phyloP scores from a whole-genome alignment of 2,329 filamentous ascomycete species.

The Neopestalotiopsis clavispora region DNA sequence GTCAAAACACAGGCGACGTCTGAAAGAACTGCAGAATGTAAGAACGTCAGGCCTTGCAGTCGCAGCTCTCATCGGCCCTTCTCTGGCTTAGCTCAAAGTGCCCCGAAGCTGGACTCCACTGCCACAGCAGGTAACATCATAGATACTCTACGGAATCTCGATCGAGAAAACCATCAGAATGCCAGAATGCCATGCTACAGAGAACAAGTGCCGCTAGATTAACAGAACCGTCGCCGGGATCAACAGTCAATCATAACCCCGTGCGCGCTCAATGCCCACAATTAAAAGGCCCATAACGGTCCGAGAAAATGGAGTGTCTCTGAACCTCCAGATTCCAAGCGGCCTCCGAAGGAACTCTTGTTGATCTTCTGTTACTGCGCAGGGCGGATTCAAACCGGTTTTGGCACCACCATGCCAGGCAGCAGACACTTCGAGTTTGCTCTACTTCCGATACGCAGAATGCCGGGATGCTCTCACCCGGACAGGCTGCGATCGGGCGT shows the following conservation, averaged over 20 bases:
- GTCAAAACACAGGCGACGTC: neutral
- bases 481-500: neutral
- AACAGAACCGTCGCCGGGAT: neutral
- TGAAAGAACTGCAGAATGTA: neutral
- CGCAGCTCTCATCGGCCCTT: neutral
- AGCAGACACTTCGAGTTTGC: neutral
- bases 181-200: conserved; percentile 1
- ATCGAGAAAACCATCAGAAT: neutral
- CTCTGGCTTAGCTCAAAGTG: neutral
- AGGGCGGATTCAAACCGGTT: neutral
- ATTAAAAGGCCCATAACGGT: neutral
- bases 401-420: neutral
- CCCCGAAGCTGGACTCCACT: neutral
- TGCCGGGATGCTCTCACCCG: neutral
- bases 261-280: neutral
- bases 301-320: neutral
- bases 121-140: neutral
- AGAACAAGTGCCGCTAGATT: neutral
- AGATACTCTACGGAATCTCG: neutral
- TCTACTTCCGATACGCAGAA: neutral
- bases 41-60: neutral
- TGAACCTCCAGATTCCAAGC: neutral
- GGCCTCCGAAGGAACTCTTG: neutral
- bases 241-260: neutral
- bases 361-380: neutral